Evolutionary conservation across 75 land plant species (phyloP), one percentile per base, ranked within the genome.

Genomic region (Cryptomeria japonica): DNA sequence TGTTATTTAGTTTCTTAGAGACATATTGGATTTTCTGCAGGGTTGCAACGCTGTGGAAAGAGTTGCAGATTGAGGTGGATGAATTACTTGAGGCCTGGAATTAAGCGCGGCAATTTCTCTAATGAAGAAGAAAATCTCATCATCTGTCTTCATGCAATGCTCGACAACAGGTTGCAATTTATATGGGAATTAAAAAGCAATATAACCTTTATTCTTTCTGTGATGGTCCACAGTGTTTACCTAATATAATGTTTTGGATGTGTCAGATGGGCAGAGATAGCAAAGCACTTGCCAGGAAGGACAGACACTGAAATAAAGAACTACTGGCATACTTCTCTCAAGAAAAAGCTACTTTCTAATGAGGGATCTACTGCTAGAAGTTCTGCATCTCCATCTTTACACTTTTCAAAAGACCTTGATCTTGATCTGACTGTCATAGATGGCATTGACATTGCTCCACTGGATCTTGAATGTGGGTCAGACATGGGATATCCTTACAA

Each of bases 181-280:
- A 87, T 18, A 41, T 87, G 87, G 87, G 41, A 87, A 8, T 5
- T 1, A 87, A n/a, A 87, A 84, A 25, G 87, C 87, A 36, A 79
- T 22, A 4, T 44, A 10, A 19, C 37, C 28, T 37, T 87, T 31
- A 1, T 14, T 51, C 55, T 51, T 51, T 86, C 87, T 32, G 41
- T 87, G 36, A 80, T 19, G 82, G 84, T 86, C 3, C 87, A 87
- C 38, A 80, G 25, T 31, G 87, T 84, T 15, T 18, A 84, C 44
- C 84, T 37, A 42, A 87, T 84, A 22, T 78, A 25, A 15, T 87
- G 87, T 87, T 32, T 84, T 42, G 38, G 44, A 25, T 42, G 86
- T 36, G 2, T 51, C 55, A 51, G 55, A 14, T 51, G 55, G 55
- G 55, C 55, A 51, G 55, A 51, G 3, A 51, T 51, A 51, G 55